Conservation (phyloP, 1,139 yeast species). For the Nadsonia commutata region DNA sequence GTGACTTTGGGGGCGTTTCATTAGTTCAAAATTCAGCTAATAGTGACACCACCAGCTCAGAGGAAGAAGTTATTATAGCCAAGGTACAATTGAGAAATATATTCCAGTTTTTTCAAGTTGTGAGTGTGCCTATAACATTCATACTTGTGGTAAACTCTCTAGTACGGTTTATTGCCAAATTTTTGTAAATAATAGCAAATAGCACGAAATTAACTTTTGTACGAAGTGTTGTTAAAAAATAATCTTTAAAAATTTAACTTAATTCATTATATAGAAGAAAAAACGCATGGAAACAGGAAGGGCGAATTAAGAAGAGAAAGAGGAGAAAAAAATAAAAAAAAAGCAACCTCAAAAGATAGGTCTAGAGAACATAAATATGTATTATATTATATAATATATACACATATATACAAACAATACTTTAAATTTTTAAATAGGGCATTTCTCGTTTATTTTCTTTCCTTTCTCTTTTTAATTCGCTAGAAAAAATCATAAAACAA, state of each 20-base stretch:
- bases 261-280: neutral
- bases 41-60: conserved; percentile 7
- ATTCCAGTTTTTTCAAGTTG: conserved; percentile 21
- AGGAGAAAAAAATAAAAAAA: neutral
- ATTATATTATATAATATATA: neutral
- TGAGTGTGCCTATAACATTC: conserved; percentile 20
- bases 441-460: neutral
- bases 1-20: conserved; percentile 35
- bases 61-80: conserved; percentile 8
- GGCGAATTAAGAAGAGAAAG: neutral
- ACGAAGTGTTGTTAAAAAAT: too few relatives aligned
- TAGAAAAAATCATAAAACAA: neutral
- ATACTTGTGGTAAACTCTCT: conserved; percentile 11
- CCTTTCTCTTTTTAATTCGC: too few relatives aligned
- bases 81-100: conserved; percentile 15
- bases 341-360: neutral
- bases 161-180: conserved; percentile 6
- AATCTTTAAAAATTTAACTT: too few relatives aligned
- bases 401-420: neutral
- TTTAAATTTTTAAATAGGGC: neutral
- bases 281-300: neutral
- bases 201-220: too few relatives aligned
- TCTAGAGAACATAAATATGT: neutral
- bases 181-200: too few relatives aligned
- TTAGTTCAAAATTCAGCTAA: too few relatives aligned